Evolutionary conservation across 1,284 basidiomycete species (phyloP).

Genomic region (Trichosporon sp.): DNA sequence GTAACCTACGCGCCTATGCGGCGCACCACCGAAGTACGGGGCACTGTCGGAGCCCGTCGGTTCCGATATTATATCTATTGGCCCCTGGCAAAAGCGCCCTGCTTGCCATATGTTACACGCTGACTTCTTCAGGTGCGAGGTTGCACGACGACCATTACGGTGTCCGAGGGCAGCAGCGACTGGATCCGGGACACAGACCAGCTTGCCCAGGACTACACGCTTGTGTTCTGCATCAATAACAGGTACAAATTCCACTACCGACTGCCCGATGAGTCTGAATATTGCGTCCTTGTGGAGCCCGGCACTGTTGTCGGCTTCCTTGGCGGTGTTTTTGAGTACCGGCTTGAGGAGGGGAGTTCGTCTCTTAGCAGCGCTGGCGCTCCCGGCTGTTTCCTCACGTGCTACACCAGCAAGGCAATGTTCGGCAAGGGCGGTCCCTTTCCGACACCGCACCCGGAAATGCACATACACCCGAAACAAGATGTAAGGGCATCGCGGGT

Average conservation of each 20-base stretch:
- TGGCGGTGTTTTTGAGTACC: background rate
- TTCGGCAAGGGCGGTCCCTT: background rate
- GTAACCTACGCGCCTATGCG: too few relatives aligned
- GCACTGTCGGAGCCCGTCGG: too few relatives aligned
- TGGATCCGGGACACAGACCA: background rate
- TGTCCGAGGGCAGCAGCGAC: background rate
- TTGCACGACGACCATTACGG: background rate
- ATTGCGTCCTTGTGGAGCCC: background rate
- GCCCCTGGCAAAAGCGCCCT: too few relatives aligned
- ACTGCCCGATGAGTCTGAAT: background rate
- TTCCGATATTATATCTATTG: too few relatives aligned
- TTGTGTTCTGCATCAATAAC: background rate
- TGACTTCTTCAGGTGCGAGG: background rate
- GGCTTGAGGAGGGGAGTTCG: background rate
- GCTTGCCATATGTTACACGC: too few relatives aligned
- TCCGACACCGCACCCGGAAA: background rate
- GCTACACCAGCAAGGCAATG: background rate
- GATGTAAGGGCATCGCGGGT: background rate
- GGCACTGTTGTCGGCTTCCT: background rate
- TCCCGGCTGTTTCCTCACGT: background rate
- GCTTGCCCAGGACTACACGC: background rate
- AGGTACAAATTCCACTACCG: background rate
- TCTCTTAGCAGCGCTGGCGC: background rate
- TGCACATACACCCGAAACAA: background rate
- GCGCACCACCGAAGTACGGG: too few relatives aligned